Evolutionary conservation across 108 stramenopile genomes (phyloP).

Genomic region (Pseudonitzschia delicatissima): DNA sequence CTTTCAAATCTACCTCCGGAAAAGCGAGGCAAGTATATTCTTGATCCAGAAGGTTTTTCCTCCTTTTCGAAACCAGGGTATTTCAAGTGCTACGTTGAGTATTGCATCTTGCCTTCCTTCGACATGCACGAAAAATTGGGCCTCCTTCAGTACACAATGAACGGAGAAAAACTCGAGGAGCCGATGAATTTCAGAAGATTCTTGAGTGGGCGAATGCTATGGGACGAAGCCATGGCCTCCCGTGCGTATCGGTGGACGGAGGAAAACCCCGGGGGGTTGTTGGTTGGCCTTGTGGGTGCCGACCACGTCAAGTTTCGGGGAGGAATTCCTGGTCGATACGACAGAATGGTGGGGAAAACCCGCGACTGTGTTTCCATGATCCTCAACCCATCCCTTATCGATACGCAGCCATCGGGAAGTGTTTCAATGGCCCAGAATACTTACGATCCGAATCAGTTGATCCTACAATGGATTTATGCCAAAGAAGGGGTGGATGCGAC

Average conservation of each 20-base stretch:
- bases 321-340: constrained; percentile 46
- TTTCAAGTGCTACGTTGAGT: constrained; percentile 55
- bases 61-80: constrained; percentile 31
- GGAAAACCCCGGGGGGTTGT: constrained; percentile 44
- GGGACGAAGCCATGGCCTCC: constrained; percentile 73
- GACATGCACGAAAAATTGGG: constrained; percentile 58
- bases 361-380: constrained; percentile 50
- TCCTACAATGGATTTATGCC: constrained; percentile 63
- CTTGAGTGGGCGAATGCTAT: constrained; percentile 60
- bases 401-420: constrained; percentile 61
- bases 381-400: constrained; percentile 70
- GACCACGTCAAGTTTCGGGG: constrained; percentile 69
- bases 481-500: constrained; percentile 55
- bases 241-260: constrained; percentile 44
- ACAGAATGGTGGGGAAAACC: not conserved
- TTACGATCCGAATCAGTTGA: constrained; percentile 39
- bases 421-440: constrained; percentile 27
- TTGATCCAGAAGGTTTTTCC: constrained; percentile 51
- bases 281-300: constrained; percentile 58
- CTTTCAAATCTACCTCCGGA: constrained; percentile 37
- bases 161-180: constrained; percentile 49
- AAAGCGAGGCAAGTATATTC: constrained; percentile 37
- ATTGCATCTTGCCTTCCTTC: constrained; percentile 58
- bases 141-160: constrained; percentile 44
- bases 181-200: constrained; percentile 63